phyloP scores from a whole-genome alignment of 2,329 filamentous ascomycete species.

The Cercospora berteroae region DNA sequence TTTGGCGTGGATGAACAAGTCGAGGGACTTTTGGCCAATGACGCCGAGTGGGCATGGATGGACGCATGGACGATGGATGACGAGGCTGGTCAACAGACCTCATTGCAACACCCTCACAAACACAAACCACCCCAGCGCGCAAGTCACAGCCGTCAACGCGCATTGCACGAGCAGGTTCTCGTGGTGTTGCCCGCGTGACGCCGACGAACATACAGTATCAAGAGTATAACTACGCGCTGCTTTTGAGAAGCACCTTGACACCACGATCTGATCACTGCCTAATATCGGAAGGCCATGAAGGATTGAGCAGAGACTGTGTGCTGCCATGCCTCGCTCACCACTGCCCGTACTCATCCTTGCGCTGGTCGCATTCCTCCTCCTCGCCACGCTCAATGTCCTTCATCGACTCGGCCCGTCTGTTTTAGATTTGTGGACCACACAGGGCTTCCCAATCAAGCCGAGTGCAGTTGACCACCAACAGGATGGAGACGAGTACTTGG shows the following conservation, averaged over 20 bases:
- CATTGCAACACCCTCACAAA: neutral
- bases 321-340: slow-evolving; percentile 24
- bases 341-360: slow-evolving; percentile 19
- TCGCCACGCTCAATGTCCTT: slow-evolving; percentile 22
- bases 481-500: slow-evolving; percentile 50
- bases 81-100: neutral
- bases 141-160: neutral
- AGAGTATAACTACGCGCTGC: neutral
- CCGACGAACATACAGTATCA: neutral
- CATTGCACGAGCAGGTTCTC: neutral
- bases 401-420: slow-evolving; percentile 22
- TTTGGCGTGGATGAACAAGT: neutral
- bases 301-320: neutral
- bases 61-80: neutral
- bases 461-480: slow-evolving; percentile 1
- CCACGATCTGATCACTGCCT: neutral
- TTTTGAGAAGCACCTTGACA: neutral
- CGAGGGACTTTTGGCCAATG: neutral
- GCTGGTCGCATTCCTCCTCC: slow-evolving; percentile 20
- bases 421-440: slow-evolving; percentile 15
- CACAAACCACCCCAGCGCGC: neutral
- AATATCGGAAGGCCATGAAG: neutral
- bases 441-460: neutral
- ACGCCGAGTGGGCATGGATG: neutral
- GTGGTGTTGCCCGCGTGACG: neutral